phyloP scores from a whole-genome alignment of 1,284 basidiomycete species.

The Schizophyllum amplum region DNA sequence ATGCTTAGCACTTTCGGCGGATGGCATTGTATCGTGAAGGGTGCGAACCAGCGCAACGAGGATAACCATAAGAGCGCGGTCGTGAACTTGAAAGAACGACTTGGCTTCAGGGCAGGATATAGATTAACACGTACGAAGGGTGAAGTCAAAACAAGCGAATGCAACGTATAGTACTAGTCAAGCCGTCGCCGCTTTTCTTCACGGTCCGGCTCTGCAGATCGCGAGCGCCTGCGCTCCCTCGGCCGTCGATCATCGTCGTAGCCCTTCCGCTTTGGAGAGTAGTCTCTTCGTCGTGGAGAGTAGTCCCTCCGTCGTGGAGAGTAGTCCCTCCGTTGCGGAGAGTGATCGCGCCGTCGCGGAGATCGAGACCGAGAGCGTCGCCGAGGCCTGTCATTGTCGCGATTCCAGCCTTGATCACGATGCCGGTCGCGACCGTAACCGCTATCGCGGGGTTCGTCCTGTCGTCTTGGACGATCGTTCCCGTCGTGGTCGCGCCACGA shows the following conservation, averaged over 20 bases:
- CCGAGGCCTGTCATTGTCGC: constrained; percentile 5
- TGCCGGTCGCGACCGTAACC: constrained; percentile 18
- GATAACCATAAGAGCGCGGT: too few species aligned
- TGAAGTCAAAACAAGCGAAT: too few species aligned
- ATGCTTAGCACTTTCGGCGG: too few species aligned
- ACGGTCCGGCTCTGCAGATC: neutral
- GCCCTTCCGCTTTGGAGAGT: constrained; percentile 35
- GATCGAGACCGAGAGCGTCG: constrained; percentile 17
- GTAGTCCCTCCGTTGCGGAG: neutral
- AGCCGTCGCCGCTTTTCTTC: constrained; percentile 10
- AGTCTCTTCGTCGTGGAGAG: constrained; percentile 19
- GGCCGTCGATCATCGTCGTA: constrained; percentile 29
- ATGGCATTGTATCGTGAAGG: too few species aligned
- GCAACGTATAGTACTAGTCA: too few species aligned
- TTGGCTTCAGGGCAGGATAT: too few species aligned
- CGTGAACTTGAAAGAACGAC: too few species aligned
- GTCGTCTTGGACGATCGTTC: constrained; percentile 20
- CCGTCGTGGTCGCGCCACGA: constrained; percentile 34
- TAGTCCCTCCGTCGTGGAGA: neutral
- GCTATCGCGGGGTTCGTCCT: constrained; percentile 15
- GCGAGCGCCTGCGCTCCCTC: constrained; percentile 28
- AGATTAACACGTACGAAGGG: too few species aligned
- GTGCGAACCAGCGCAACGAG: too few species aligned
- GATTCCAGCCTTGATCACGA: constrained; percentile 21
- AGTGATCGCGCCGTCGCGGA: constrained; percentile 12